Evolutionary conservation across 768 basidiomycete species (phyloP).

Genomic region (Scleroderma bovista): DNA sequence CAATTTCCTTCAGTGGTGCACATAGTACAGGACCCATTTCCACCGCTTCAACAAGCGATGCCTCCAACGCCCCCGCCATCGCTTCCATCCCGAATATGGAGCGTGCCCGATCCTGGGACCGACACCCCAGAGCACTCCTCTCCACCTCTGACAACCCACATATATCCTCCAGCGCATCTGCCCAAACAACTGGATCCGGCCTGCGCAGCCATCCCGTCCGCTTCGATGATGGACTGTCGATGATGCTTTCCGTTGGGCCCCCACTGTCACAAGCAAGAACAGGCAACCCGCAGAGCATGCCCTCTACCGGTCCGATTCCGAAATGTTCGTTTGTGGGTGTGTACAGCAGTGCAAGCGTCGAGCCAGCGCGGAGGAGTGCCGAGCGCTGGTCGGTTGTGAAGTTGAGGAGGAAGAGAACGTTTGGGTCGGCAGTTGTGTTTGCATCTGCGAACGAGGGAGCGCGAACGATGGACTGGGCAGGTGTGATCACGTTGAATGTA

Average conservation of each 20-base stretch:
- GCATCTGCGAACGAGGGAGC: constrained; percentile 40
- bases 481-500: constrained; percentile 52
- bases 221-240: constrained; percentile 33
- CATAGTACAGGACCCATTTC: constrained; percentile 46
- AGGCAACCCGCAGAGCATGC: constrained; percentile 87
- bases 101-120: constrained; percentile 58
- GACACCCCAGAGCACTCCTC: constrained; percentile 37
- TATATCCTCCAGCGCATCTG: constrained; percentile 59
- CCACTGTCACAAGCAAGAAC: constrained; percentile 84
- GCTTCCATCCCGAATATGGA: constrained; percentile 71
- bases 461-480: constrained; percentile 33
- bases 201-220: constrained; percentile 76
- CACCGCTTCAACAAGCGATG: constrained; percentile 47
- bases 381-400: constrained; percentile 83
- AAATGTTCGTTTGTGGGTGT: constrained; percentile 96
- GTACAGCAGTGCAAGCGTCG: constrained; percentile 77
- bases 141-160: constrained; percentile 22
- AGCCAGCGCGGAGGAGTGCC: constrained; percentile 62
- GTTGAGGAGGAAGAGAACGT: constrained; percentile 87
- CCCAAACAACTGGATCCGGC: constrained; percentile 66
- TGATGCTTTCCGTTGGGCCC: constrained; percentile 86
- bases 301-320: constrained; percentile 94
- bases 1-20: constrained; percentile 11
- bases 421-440: constrained; percentile 33
- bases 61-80: constrained; percentile 60